Evolutionary conservation across 1,139 yeast genomes (phyloP).

Genomic region (Blastobotrys indianensis): DNA sequence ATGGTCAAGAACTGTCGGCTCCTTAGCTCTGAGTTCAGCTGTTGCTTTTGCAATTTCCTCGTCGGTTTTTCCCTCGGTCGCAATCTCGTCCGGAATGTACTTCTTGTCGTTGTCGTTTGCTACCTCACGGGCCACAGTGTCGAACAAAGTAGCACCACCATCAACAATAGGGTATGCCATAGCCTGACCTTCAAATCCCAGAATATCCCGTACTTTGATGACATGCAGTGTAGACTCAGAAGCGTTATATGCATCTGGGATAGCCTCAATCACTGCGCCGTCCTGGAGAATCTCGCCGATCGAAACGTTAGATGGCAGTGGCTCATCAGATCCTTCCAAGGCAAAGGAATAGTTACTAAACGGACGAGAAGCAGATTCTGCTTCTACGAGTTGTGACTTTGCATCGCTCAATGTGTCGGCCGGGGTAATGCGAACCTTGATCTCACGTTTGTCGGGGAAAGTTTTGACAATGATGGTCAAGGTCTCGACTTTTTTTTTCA

Average conservation of each 20-base stretch:
- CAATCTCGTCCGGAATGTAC: slow-evolving; percentile 11
- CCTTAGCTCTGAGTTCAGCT: slow-evolving; percentile 16
- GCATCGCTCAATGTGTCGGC: slow-evolving; percentile 53
- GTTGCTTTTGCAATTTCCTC: slow-evolving; percentile 11
- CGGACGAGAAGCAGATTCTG: slow-evolving; percentile 49
- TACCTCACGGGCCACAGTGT: slow-evolving; percentile 25
- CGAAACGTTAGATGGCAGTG: slow-evolving; percentile 30
- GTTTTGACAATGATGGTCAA: slow-evolving; percentile 9
- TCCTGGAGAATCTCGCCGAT: slow-evolving; percentile 27
- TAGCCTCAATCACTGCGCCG: slow-evolving; percentile 33
- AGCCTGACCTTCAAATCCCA: slow-evolving; percentile 38
- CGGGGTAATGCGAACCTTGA: slow-evolving; percentile 16
- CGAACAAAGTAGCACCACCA: slow-evolving; percentile 40
- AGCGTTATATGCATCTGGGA: slow-evolving; percentile 43
- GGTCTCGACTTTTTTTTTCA: not conserved
- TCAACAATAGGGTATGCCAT: slow-evolving; percentile 24
- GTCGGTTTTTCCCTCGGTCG: slow-evolving; percentile 10
- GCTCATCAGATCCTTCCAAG: slow-evolving; percentile 31
- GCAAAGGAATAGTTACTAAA: slow-evolving; percentile 55
- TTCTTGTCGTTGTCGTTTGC: slow-evolving; percentile 25
- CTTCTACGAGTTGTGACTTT: slow-evolving; percentile 49
- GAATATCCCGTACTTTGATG: slow-evolving; percentile 41
- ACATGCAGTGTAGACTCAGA: slow-evolving; percentile 44
- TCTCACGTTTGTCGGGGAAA: slow-evolving; percentile 6
- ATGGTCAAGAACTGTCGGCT: slow-evolving; percentile 20